These are phyloP conservation scores for Lagenidium sp. DNA, from an alignment of 352 stramenopile species.

Conservation along the genomic window DNA sequence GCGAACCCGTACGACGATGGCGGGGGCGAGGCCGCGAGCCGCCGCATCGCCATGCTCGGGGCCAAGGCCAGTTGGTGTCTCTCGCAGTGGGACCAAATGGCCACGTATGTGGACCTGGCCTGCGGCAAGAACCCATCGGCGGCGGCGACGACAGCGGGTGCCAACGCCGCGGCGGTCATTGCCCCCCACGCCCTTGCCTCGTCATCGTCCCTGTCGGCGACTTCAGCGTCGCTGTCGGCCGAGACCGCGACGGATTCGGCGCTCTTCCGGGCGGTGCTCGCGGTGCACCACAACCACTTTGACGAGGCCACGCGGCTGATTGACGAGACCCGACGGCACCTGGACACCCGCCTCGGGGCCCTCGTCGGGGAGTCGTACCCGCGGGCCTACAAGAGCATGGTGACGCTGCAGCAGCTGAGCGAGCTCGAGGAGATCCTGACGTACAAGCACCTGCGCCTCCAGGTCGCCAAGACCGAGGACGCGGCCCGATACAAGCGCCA, in stretches of 20 bases:
- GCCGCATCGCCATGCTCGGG: slow-evolving; percentile 71
- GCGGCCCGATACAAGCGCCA: slow-evolving; percentile 69
- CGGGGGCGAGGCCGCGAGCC: slow-evolving; percentile 30
- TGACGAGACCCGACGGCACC: slow-evolving; percentile 87
- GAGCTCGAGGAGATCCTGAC: slow-evolving; percentile 98
- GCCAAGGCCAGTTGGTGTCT: slow-evolving; percentile 82
- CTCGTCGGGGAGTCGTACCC: slow-evolving; percentile 96
- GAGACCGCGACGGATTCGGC: slow-evolving; percentile 18
- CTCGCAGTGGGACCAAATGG: slow-evolving; percentile 77
- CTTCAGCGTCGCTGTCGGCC: neutral
- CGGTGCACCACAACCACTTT: slow-evolving; percentile 93
- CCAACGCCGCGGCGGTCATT: neutral
- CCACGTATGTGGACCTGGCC: slow-evolving; percentile 50
- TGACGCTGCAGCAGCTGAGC: slow-evolving; percentile 94
- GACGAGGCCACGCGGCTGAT: slow-evolving; percentile 87
- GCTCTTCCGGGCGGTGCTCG: slow-evolving; percentile 86
- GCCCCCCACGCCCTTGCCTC: neutral
- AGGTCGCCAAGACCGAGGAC: slow-evolving; percentile 66
- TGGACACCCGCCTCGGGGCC: slow-evolving; percentile 93
- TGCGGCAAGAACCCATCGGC: no score
- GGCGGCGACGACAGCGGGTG: no score
- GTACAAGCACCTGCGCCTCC: slow-evolving; percentile 81
- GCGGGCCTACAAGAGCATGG: slow-evolving; percentile 94
- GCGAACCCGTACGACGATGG: slow-evolving; percentile 27
- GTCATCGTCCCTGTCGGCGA: slow-evolving; percentile 1